Percentiles rank a stretch among this genome's conserved stretches.
Evolutionary conservation across 148 eudicot genomes (phyloP).

Genomic region (Diospyros kaki): DNA sequence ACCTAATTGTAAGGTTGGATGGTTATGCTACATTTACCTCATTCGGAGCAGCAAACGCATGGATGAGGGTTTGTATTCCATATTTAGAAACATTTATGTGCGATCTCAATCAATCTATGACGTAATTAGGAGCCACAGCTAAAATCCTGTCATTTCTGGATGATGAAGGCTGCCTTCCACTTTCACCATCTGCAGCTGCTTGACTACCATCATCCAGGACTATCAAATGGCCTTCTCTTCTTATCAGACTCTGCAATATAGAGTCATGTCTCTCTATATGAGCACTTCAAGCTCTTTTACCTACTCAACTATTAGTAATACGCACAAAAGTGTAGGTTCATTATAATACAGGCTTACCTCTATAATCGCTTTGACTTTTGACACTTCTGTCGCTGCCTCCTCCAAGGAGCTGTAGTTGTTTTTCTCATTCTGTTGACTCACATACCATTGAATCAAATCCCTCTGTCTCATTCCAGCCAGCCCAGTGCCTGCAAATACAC

Average conservation of each 20-base stretch:
- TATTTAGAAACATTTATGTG: background rate
- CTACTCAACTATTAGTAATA: background rate
- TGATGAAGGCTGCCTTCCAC: constrained; percentile 32
- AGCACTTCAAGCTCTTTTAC: background rate
- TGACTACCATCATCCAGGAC: constrained; percentile 79
- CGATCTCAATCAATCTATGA: constrained; percentile 29
- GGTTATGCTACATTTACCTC: no score
- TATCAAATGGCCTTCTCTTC: constrained; percentile 81
- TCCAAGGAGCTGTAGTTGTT: constrained; percentile 59
- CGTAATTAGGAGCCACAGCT: constrained; percentile 90
- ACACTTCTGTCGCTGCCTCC: constrained; percentile 66
- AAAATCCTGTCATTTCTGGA: constrained; percentile 79
- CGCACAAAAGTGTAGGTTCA: background rate
- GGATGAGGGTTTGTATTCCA: background rate
- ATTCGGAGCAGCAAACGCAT: no score
- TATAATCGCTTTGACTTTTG: constrained; percentile 72
- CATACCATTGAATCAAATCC: constrained; percentile 87
- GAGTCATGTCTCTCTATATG: background rate
- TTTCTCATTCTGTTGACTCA: constrained; percentile 71
- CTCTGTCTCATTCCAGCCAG: constrained; percentile 86
- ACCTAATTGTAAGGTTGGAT: no score
- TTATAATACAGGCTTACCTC: constrained; percentile 44
- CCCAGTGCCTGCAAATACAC: constrained; percentile 45
- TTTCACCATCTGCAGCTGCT: constrained; percentile 42
- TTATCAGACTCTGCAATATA: constrained; percentile 68